phyloP scores from a whole-genome alignment of 1,284 basidiomycete genomes.

The Ustilago bromivora region DNA sequence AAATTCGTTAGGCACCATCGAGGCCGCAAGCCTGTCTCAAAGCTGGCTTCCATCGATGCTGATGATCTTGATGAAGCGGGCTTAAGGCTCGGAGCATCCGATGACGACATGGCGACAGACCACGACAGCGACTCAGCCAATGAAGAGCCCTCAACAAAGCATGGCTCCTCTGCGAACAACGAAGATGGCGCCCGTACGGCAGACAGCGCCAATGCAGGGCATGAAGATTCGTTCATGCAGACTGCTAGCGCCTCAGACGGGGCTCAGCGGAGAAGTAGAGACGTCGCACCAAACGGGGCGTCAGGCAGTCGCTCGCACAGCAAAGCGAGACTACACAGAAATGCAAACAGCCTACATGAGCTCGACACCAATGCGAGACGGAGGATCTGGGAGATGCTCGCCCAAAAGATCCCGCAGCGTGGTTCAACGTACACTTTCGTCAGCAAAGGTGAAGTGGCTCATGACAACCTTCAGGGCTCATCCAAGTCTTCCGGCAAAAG shows the following conservation, averaged over 20 bases:
- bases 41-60: conserved; percentile 39
- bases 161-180: conserved; percentile 1
- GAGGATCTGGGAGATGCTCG: conserved; percentile 52
- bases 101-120: conserved; percentile 28
- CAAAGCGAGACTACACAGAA: conserved; percentile 28
- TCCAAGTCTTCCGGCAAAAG: conserved; percentile 22
- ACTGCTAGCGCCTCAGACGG: conserved; percentile 3
- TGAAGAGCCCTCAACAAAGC: conserved; percentile 11
- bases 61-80: conserved; percentile 25
- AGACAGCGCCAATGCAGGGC: neutral
- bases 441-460: conserved; percentile 50
- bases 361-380: conserved; percentile 40
- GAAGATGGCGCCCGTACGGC: conserved; percentile 7
- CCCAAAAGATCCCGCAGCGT: conserved; percentile 49
- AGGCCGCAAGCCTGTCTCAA: conserved; percentile 44
- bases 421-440: conserved; percentile 52
- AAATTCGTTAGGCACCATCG: conserved; percentile 46
- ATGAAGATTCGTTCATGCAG: conserved; percentile 9
- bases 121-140: conserved; percentile 32
- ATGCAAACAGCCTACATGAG: conserved; percentile 31
- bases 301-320: conserved; percentile 27
- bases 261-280: conserved; percentile 23
- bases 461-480: conserved; percentile 37
- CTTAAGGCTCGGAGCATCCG: conserved; percentile 16
- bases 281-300: conserved; percentile 1